Evolutionary conservation across 352 stramenopile genomes (phyloP).

Genomic region (Phytopythium litorale): DNA sequence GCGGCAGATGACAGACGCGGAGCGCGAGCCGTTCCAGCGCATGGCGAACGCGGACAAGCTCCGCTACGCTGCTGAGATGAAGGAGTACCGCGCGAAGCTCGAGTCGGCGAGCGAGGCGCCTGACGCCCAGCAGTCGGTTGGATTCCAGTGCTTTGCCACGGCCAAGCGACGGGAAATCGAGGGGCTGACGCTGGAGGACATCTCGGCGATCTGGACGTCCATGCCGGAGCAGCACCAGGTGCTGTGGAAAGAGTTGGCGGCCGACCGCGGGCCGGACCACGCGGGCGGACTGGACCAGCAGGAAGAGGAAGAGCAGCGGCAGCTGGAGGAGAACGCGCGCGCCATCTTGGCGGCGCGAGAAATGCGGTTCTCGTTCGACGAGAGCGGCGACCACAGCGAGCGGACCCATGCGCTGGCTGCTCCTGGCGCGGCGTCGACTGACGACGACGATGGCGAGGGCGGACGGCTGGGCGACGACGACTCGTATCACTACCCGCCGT

Average conservation of each 20-base stretch:
- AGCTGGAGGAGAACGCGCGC: constrained; percentile 23
- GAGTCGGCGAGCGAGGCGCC: constrained; percentile 11
- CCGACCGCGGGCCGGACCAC: constrained; percentile 11
- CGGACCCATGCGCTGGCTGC: not conserved
- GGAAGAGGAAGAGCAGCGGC: constrained; percentile 12
- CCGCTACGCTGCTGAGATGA: constrained; percentile 39
- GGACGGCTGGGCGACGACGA: not conserved
- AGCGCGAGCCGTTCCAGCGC: constrained; percentile 44
- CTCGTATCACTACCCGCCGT: not conserved
- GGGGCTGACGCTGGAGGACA: constrained; percentile 19
- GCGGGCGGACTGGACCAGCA: not conserved
- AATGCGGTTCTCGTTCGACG: constrained; percentile 2
- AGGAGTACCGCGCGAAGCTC: constrained; percentile 16
- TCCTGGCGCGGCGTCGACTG: not conserved
- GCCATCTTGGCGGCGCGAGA: constrained; percentile 12
- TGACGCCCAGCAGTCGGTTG: constrained; percentile 14
- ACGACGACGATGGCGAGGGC: not conserved
- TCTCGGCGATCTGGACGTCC: constrained; percentile 25
- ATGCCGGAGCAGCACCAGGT: constrained; percentile 32
- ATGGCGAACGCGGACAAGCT: constrained; percentile 53
- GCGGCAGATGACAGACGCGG: constrained; percentile 49
- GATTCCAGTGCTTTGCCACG: constrained; percentile 33
- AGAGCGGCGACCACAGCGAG: not conserved
- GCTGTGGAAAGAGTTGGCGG: constrained; percentile 34
- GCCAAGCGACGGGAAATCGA: constrained; percentile 26